Evolutionary conservation across 306 rosid genomes (phyloP).

Genomic region (Begonia masoniana): DNA sequence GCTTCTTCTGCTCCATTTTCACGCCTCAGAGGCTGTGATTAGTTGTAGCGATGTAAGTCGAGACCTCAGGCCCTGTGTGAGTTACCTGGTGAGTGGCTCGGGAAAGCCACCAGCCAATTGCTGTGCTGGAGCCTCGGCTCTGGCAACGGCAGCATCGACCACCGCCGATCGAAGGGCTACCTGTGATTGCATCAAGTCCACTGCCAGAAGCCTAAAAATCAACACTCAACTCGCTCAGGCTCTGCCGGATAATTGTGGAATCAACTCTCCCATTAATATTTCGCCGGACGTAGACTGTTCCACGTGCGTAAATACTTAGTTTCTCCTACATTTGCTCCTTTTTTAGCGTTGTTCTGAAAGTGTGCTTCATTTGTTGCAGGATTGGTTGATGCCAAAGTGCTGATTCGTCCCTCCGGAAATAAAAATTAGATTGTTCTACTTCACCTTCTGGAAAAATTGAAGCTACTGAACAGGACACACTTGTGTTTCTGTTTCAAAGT

Average conservation of each 20-base stretch:
- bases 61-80: slow-evolving; percentile 51
- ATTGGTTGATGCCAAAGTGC: background rate
- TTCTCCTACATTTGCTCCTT: background rate
- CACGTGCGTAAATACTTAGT: slow-evolving; percentile 20
- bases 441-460: no score
- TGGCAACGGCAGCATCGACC: slow-evolving; percentile 37
- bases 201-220: slow-evolving; percentile 28
- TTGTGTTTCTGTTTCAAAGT: no score
- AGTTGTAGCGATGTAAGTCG: slow-evolving; percentile 44
- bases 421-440: no score
- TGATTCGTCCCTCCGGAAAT: background rate
- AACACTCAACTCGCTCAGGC: slow-evolving; percentile 40
- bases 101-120: slow-evolving; percentile 59
- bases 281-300: slow-evolving; percentile 59
- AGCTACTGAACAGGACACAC: no score
- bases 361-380: no score
- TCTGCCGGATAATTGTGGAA: slow-evolving; percentile 64
- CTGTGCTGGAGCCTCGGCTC: slow-evolving; percentile 53
- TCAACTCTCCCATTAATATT: slow-evolving; percentile 22
- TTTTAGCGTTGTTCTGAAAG: no score
- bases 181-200: slow-evolving; percentile 51
- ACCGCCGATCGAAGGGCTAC: slow-evolving; percentile 44
- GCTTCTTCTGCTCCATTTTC: slow-evolving; percentile 17
- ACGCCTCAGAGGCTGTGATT: slow-evolving; percentile 41
- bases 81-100: slow-evolving; percentile 49